These are phyloP conservation scores for Heteromeles arbutifolia DNA, from an alignment of 306 rosid species.

Conservation along the genomic window DNA sequence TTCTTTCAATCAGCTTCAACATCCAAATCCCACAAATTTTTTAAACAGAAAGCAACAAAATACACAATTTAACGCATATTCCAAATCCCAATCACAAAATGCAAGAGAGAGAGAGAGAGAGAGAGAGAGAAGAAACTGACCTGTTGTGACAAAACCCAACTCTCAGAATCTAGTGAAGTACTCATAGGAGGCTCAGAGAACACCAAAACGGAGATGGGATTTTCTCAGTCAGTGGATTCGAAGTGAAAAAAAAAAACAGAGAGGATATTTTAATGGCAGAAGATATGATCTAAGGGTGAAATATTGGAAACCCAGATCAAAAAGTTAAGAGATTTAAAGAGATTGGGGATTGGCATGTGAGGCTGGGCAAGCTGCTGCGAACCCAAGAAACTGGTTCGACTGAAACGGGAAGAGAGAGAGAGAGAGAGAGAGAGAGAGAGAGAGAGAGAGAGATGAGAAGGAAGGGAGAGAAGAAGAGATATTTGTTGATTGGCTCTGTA, in stretches of 20 bases:
- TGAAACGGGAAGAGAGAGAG: conserved; percentile 27
- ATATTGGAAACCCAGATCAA: conserved; percentile 33
- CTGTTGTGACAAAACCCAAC: conserved; percentile 28
- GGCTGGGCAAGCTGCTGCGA: conserved; percentile 12
- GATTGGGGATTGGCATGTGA: conserved; percentile 20
- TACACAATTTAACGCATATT: conserved; percentile 6
- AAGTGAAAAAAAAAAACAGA: conserved; percentile 23
- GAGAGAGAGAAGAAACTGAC: conserved; percentile 33
- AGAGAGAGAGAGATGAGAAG: not conserved
- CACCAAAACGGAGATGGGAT: conserved; percentile 32
- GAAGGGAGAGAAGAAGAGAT: conserved; percentile 36
- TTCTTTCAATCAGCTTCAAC: conserved; percentile 9
- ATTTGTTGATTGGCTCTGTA: conserved; percentile 56
- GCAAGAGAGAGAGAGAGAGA: not conserved
- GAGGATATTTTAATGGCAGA: conserved; percentile 10
- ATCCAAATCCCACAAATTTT: conserved; percentile 18
- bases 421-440: conserved; percentile 11
- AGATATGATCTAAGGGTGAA: conserved; percentile 34
- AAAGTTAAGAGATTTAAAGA: conserved; percentile 35
- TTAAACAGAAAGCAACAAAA: conserved; percentile 9
- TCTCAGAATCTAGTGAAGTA: conserved; percentile 36
- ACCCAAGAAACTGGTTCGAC: conserved; percentile 25
- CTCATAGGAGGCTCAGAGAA: conserved; percentile 25
- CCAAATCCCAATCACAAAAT: conserved; percentile 23
- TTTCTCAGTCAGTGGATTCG: conserved; percentile 34